Base-by-base conservation (phyloP, 2,329 filamentous ascomycete genomes). In the Spiromastix sp. region DNA sequence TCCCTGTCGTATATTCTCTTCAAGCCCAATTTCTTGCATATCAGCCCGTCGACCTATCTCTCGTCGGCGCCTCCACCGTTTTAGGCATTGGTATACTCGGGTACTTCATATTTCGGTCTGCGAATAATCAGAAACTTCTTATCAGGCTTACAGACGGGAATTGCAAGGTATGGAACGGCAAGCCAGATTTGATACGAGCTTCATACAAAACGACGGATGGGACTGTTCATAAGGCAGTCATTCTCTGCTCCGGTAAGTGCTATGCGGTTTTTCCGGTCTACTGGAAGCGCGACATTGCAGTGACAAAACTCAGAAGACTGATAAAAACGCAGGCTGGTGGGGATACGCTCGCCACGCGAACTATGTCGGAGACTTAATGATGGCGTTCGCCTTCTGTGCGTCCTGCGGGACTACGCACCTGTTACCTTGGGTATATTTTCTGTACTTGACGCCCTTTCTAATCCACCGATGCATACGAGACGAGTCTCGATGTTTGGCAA, bases 1-100 rank as follows among this genome's bases (percentile, higher is more conserved):
- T 70, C 2, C 66, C 67, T 0, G 55, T 52, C 1, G 58, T 63
- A 16, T 70, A 70, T 43, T 69, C 67, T 0, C 54, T 68, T 1
- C 67, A 70, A 40, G 57, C 57, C 0, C 67, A 70, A 39, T 70
- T 66, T 33, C 50, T 70, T 1, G 61, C 63, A 2, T 47, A 50
- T 1, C 61, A 68, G 36, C 65, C 65, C 21, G 30, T 59, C 32
- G 32, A 47, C 32, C 32, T 61, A 22, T 33, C 51, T n/a, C 11
- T 31, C n/a, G 13, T 52, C 2, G 32, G 40, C 6, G 56, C 54
- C 2, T 21, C 45, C 3, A 39, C 41, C 12, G 44, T 61, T 18
- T 42, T 61, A 12, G 13, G 34, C 6, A 42, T 51, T 12, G 59
- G 60, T 30, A 13, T 60, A 29, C 37, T 52, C 38, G 65, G 64